These are phyloP conservation scores for Phaeosphaeria sp. DNA, from an alignment of 2,329 filamentous ascomycete species.

Conservation along the genomic window DNA sequence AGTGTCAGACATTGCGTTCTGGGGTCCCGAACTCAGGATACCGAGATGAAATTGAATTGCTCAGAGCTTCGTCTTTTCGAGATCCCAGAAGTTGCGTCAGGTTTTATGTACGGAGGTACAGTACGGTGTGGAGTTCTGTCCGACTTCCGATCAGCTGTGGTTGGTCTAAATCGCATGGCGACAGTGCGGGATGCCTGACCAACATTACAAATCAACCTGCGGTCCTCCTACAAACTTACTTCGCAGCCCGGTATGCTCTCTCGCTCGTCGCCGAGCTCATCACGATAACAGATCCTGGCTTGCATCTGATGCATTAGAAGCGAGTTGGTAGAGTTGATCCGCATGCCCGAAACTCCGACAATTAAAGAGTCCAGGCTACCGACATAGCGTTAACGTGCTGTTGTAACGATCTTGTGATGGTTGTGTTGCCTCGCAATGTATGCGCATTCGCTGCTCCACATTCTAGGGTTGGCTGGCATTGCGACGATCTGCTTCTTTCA, in stretches of 20 bases:
- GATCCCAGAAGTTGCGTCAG: neutral
- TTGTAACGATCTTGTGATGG: no score
- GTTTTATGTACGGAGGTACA: neutral
- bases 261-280: no score
- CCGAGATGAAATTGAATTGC: neutral
- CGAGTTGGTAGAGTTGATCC: no score
- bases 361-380: no score
- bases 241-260: no score
- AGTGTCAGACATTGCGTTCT: neutral
- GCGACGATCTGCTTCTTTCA: conserved; percentile 9
- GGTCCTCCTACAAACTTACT: no score
- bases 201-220: neutral
- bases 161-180: neutral
- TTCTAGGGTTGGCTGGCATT: neutral
- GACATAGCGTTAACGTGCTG: no score
- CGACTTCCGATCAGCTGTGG: neutral
- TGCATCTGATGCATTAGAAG: no score
- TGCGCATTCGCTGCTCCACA: neutral
- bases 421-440: no score
- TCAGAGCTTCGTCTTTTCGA: neutral
- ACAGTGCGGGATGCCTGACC: neutral
- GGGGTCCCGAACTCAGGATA: neutral
- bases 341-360: no score
- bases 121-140: neutral
- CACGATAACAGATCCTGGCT: no score